Evolutionary conservation across 2,329 filamentous ascomycete species (phyloP), one percentile per base, ranked within the genome.

Genomic region (Rutstroemia sp.): DNA sequence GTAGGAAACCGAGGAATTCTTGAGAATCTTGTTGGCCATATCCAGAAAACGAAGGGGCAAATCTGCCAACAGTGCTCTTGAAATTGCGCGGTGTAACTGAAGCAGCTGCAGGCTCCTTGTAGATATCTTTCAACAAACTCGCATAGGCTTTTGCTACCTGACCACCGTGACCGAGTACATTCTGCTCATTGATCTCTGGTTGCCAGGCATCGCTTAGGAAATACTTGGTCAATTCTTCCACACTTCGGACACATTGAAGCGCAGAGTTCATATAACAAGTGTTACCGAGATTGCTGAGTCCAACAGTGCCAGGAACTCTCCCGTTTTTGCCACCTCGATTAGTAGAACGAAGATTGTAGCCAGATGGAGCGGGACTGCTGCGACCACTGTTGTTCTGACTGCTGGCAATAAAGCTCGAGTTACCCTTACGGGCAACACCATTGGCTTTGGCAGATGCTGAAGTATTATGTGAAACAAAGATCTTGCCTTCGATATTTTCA

Each of bases 221-320:
- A 71, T 96, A 99, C 66, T 91, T 86, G 5, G 90, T 92, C 61
- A 99, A 75, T 71, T 99, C 94, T 68, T 96, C 89, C 0, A 96
- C 91, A 64, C 89, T 95, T 51, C 92, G 85, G 51, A 99, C 83
- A 70, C 94, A 99, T 70, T 99, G 94, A 54, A 97, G 77, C 9
- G 94, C 94, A 21, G 92, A 96, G 72, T 97, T 97, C 92, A 97
- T 96, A 74, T 99, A 99, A 73, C 94, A 99, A 0, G 94, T 97
- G 67, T 99, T 99, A 49, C 94, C 94, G 14, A 99, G 75, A 67
- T 99, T 99, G 61, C 82, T 84, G 52, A 99, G 75, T 37, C 94
- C 94, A 44, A 92, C 88, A 42, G 86, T 87, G 34, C 94, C 94
- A 37, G 84, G 73, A 12, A 83, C 82, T 60, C 84, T 83, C 9